phyloP scores from a whole-genome alignment of 1,284 basidiomycete species.

The Leccinum cinnamomeum region DNA sequence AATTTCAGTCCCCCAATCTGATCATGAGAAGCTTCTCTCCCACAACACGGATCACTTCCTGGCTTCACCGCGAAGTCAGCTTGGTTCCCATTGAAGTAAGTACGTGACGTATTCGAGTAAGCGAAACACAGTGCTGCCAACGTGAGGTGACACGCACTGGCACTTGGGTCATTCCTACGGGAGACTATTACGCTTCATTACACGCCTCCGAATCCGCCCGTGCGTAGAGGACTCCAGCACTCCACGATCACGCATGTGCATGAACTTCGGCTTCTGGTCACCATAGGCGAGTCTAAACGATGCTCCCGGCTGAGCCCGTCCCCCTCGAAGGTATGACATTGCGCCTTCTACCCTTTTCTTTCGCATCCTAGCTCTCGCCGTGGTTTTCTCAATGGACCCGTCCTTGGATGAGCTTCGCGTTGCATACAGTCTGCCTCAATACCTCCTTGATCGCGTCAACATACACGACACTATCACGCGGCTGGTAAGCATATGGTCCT shows the following conservation, averaged over 20 bases:
- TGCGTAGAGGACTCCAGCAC: background rate
- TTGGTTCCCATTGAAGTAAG: background rate
- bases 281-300: background rate
- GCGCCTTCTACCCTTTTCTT: background rate
- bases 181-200: slow-evolving; percentile 5
- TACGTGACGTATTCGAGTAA: slow-evolving; percentile 1
- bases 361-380: background rate
- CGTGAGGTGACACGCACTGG: background rate
- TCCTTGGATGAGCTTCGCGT: slow-evolving; percentile 8
- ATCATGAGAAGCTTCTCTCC: background rate
- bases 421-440: slow-evolving; percentile 23
- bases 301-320: slow-evolving; percentile 12
- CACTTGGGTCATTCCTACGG: background rate
- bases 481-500: slow-evolving; percentile 18
- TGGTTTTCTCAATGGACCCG: slow-evolving; percentile 9
- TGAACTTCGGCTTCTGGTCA: background rate
- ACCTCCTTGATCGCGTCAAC: slow-evolving; percentile 29
- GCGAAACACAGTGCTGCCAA: slow-evolving; percentile 6
- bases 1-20: background rate
- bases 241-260: background rate
- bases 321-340: slow-evolving; percentile 8
- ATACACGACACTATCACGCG: slow-evolving; percentile 31
- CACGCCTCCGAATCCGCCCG: slow-evolving; percentile 4
- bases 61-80: no score
- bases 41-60: no score